Conservation (phyloP, 192 early-diverging fungal species). For the Coemansia sp. region DNA sequence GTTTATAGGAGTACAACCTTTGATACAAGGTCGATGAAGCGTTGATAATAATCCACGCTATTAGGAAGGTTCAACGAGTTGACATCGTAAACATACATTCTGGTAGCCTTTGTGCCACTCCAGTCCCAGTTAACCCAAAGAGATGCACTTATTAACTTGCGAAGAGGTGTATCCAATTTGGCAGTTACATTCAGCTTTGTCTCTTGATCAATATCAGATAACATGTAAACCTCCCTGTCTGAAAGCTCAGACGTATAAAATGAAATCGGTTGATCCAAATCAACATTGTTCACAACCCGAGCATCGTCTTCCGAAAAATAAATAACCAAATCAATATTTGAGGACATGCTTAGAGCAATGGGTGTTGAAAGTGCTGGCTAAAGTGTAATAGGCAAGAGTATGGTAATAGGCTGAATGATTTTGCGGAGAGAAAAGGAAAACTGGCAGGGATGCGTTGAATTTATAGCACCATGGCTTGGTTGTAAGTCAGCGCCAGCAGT, state of each 20-base stretch:
- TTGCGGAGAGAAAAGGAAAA: not conserved
- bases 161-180: not conserved
- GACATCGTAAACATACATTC: not conserved
- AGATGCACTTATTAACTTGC: not conserved
- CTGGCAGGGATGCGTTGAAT: not conserved
- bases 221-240: not conserved
- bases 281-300: not conserved
- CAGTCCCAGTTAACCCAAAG: no score
- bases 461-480: not conserved
- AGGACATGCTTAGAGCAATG: not conserved
- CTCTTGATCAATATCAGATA: not conserved
- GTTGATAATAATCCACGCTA: not conserved
- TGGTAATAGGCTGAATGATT: not conserved
- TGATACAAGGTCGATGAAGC: not conserved
- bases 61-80: not conserved
- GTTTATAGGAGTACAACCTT: no score
- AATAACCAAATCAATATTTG: not conserved
- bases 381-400: not conserved
- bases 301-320: not conserved
- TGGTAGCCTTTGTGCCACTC: no score
- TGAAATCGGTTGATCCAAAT: not conserved
- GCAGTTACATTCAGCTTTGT: not conserved
- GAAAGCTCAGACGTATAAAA: not conserved
- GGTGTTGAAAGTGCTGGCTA: not conserved
- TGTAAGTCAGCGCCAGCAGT: not conserved